A percentile compares a stretch with the other conserved stretches of the same genome.
Evolutionary conservation across 257 asterid species (phyloP).

Genomic region (Capsicum baccatum): DNA sequence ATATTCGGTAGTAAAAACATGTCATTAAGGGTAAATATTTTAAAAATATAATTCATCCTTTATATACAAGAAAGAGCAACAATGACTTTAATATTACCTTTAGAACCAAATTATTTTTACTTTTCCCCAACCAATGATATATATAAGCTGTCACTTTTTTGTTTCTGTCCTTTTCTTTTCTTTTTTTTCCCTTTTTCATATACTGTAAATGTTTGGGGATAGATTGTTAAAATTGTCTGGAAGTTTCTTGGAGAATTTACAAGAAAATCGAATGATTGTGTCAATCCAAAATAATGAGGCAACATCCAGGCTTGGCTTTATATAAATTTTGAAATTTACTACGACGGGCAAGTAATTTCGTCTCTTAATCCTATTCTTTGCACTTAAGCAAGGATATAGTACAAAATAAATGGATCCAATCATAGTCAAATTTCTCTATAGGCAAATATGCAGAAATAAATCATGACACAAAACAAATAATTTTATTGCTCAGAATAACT

Average conservation of each 20-base stretch:
- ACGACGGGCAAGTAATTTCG: neutral
- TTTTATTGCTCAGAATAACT: too few relatives aligned
- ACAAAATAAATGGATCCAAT: neutral
- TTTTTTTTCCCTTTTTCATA: neutral
- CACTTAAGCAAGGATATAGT: neutral
- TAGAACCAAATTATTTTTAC: neutral
- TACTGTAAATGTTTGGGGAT: neutral
- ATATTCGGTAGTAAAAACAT: too few relatives aligned
- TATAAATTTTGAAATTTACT: neutral
- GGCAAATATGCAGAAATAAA: too few relatives aligned
- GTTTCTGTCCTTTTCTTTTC: neutral
- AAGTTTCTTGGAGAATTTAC: neutral
- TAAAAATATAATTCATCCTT: too few relatives aligned
- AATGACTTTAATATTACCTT: neutral
- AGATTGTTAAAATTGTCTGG: neutral
- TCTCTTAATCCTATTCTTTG: neutral
- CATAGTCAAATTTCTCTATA: too few relatives aligned
- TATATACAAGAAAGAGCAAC: neutral
- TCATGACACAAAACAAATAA: too few relatives aligned
- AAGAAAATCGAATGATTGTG: neutral
- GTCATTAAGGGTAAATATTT: too few relatives aligned
- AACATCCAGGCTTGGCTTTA: neutral
- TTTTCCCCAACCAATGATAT: slow-evolving; percentile 5
- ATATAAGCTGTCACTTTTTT: neutral
- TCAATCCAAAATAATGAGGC: slow-evolving; percentile 15